phyloP scores from a whole-genome alignment of 805 yeast genomes.

The Yamadazyma laniorum region DNA sequence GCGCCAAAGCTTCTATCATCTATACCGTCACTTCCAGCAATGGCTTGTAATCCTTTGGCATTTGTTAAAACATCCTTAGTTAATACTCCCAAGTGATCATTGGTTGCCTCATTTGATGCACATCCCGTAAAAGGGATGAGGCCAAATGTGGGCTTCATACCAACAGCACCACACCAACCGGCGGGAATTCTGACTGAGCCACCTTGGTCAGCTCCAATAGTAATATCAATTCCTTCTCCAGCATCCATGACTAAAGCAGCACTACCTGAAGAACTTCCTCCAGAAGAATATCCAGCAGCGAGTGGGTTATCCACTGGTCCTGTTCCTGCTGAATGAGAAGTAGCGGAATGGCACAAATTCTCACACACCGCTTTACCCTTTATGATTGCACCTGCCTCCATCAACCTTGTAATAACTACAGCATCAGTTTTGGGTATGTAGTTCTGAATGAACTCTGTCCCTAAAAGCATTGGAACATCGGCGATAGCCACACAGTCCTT shows the following conservation, averaged over 20 bases:
- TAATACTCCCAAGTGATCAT: slow-evolving; percentile 41
- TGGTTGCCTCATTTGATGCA: slow-evolving; percentile 29
- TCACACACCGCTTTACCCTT: slow-evolving; percentile 37
- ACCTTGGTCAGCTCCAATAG: slow-evolving; percentile 14
- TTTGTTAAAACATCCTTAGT: slow-evolving; percentile 33
- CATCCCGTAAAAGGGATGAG: slow-evolving; percentile 37
- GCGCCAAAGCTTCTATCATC: slow-evolving; percentile 28
- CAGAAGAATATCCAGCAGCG: slow-evolving; percentile 12
- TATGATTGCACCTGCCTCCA: slow-evolving; percentile 33
- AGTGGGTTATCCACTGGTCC: slow-evolving; percentile 13
- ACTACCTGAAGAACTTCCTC: slow-evolving; percentile 15
- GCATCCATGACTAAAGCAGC: slow-evolving; percentile 12
- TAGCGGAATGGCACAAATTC: slow-evolving; percentile 31
- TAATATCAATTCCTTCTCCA: slow-evolving; percentile 9
- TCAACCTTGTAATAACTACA: slow-evolving; percentile 31
- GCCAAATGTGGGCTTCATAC: slow-evolving; percentile 15
- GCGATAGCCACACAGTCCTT: slow-evolving; percentile 36
- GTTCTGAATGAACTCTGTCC: slow-evolving; percentile 31
- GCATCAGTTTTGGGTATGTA: slow-evolving; percentile 36
- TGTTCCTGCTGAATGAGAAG: slow-evolving; percentile 32
- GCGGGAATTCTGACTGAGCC: slow-evolving; percentile 13
- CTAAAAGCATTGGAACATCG: slow-evolving; percentile 33
- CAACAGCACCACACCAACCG: slow-evolving; percentile 15
- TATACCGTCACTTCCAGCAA: slow-evolving; percentile 36
- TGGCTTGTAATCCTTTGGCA: slow-evolving; percentile 26